Evolutionary conservation across 371 early-diverging fungal species (phyloP), one percentile per base, ranked within the genome.

Genomic region (Mucor mucedo): DNA sequence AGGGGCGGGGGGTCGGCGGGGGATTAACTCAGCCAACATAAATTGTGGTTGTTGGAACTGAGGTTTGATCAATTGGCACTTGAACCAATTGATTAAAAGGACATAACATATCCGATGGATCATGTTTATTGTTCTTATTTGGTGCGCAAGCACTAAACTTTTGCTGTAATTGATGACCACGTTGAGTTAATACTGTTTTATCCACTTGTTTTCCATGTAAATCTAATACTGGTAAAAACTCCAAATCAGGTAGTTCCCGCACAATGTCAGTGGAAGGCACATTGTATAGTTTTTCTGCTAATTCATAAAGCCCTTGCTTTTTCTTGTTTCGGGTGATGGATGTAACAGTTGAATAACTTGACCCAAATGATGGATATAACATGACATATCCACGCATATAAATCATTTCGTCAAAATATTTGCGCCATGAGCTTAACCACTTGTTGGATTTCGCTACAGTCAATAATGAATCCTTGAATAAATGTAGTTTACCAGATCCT

Each of bases 351-450:
- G 50, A 28, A 10, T 29, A 14, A 32, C 58, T 29, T 6, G n/a
- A 8, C 6, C 16, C 21, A n/a, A 67, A 69, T 52, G 79, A 77
- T 44, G 89, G 89, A 61, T 87, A 88, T 2, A 87, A 68, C 85
- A 88, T 80, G 14, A 82, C 80, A 62, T 87, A 87, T 4, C 79
- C 84, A 35, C 88, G 79, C 73, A 86, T 66, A 64, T 85, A 87
- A 35, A 84, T 73, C 62, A 88, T 58, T 58, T 88, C 89, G 44
- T 87, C 87, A 60, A 88, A 76, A 54, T 80, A 83, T n/a, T 80
- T 76, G 63, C 84, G 76, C 87, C 88, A 87, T 2, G 87, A 84
- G 27, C 73, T 77, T 6, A 61, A 72, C 89, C 89, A 88, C 28
- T 78, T 66, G 56, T 78, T 85, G 4, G 87, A 84, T 29, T 83